Conservation (phyloP, 257 asterid genomes). For the Coffea canephora region DNA sequence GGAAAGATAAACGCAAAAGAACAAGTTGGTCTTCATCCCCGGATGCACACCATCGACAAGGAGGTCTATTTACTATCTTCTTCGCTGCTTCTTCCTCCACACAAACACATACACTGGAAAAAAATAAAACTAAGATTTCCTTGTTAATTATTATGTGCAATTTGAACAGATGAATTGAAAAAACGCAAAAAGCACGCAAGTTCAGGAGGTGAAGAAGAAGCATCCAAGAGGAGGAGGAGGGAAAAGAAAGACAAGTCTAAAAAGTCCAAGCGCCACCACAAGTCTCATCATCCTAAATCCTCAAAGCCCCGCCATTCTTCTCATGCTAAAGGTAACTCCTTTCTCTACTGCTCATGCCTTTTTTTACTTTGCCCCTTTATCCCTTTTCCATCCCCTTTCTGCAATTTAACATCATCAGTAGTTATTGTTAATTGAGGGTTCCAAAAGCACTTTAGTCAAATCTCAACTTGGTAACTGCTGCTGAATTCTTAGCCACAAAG, state of each 20-base stretch:
- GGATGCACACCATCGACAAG: not conserved
- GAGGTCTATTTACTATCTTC: not conserved
- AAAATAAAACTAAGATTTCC: no score
- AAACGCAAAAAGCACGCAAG: not conserved
- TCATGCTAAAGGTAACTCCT: constrained; percentile 15
- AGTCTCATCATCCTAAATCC: constrained; percentile 11
- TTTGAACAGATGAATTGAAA: constrained; percentile 8
- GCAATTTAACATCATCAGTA: not conserved
- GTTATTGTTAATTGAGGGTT: no score
- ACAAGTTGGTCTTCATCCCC: not conserved
- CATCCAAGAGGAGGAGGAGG: not conserved
- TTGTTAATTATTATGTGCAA: no score
- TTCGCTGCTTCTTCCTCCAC: not conserved
- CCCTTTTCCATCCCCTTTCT: not conserved
- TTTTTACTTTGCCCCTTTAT: not conserved
- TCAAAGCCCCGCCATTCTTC: constrained; percentile 15
- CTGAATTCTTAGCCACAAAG: not conserved
- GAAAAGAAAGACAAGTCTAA: constrained; percentile 14
- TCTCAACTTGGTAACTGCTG: not conserved
- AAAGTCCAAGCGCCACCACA: not conserved
- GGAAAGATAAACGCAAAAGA: constrained; percentile 11
- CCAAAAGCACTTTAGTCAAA: not conserved
- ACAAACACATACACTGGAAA: not conserved
- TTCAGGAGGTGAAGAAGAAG: constrained; percentile 2
- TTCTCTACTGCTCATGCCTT: not conserved